Base-by-base conservation (phyloP, 2,329 filamentous ascomycete species). In the Claviceps sorghi region DNA sequence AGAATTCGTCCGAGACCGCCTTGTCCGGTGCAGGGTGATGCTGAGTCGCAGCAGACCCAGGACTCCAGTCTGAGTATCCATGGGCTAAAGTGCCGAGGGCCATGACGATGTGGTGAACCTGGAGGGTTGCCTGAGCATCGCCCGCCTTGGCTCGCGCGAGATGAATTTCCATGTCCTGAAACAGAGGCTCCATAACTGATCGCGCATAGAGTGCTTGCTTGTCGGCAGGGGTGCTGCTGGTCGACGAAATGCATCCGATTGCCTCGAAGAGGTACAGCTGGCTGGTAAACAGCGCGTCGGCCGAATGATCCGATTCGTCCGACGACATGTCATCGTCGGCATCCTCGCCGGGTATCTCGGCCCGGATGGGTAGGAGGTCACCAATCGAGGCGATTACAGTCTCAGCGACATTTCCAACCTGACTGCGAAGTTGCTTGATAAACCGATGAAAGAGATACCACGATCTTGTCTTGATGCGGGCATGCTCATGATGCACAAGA, bases 381-480 rank as follows among this genome's bases (percentile, higher is more conserved):
- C 82, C 80, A 57, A 98, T 84, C 40, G 91, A 91, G 62, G 89
- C 83, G 52, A 98, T 94, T 49, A 98, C 84, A 1, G 84, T 91
- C 65, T 95, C 86, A 0, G 91, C 89, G 34, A 95, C 85, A 62
- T 93, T 88, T 51, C 88, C 89, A 46, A 98, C 80, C 61, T 94
- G 84, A 5, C 78, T 74, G 53, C 90, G 80, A 34, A 98, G 75
- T 59, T 93, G 88, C 70, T 91, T 95, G 54, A 95, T 86, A 56
- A 96, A 84, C 29, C 90, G 86, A 61, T 90, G 86, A 71, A 98
- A 96, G 1, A 98, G 79, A 67, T 97, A 98, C 93, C 93, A 98
- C 1, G 93, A 95, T 54, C 93, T 82, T 7, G 85, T 86, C 61
- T 88, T 87, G 57, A 98, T 86, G 61, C 89, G 88, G 55, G 88